Evolutionary conservation across 2,329 filamentous ascomycete species (phyloP).

Genomic region (Monilinia aucupariae): DNA sequence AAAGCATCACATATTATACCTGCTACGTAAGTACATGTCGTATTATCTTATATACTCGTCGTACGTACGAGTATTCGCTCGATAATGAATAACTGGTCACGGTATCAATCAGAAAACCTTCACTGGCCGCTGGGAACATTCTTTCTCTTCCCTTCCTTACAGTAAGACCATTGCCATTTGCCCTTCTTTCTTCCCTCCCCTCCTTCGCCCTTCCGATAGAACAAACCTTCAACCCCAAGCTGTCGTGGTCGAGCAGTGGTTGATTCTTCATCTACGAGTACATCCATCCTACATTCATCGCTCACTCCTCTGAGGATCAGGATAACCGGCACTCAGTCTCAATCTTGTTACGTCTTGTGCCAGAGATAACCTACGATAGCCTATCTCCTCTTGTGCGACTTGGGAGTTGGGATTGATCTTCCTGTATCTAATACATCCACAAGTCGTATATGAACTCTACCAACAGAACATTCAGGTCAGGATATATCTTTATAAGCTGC

Average conservation of each 20-base stretch:
- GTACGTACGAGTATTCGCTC: too few relatives aligned
- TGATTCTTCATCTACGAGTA: background rate
- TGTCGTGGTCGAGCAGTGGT: background rate
- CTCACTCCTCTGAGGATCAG: too few relatives aligned
- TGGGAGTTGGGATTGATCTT: too few relatives aligned
- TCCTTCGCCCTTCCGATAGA: background rate
- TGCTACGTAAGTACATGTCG: too few relatives aligned
- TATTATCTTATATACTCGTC: too few relatives aligned
- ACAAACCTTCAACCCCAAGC: background rate
- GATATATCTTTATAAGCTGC: background rate
- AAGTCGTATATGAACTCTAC: background rate
- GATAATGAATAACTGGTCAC: too few relatives aligned
- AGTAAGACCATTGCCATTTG: background rate
- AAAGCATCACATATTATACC: too few relatives aligned
- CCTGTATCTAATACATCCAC: background rate
- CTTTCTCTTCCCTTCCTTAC: background rate
- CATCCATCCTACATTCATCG: background rate
- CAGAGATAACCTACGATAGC: too few relatives aligned
- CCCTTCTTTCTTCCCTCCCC: background rate
- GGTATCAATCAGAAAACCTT: too few relatives aligned
- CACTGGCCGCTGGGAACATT: too few relatives aligned
- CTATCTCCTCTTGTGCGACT: background rate
- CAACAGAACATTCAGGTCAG: background rate
- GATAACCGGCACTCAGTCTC: too few relatives aligned
- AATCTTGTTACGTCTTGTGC: background rate